Conservation (phyloP, 2,329 filamentous ascomycete species). For the Dryadomyces sulphureus region DNA sequence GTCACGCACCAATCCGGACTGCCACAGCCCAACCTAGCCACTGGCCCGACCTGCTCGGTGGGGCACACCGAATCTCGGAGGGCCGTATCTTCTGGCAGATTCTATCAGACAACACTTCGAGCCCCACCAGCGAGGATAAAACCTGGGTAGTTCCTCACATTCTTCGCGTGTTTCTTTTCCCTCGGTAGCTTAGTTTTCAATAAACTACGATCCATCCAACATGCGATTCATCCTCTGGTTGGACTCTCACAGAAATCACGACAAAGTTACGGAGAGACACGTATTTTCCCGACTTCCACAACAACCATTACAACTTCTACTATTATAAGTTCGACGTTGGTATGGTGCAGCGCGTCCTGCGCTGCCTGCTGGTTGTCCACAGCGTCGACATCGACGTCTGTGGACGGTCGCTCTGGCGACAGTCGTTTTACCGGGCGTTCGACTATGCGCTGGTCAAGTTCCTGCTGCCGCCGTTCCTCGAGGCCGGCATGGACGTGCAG, state of each 20-base stretch:
- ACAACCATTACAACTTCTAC: slow-evolving; percentile 1
- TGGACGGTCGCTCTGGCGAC: background rate
- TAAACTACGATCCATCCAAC: too few species aligned
- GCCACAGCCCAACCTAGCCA: too few species aligned
- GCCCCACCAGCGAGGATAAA: too few species aligned
- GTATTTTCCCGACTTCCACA: background rate
- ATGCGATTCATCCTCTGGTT: too few species aligned
- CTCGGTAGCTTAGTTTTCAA: too few species aligned
- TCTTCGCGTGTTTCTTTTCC: too few species aligned
- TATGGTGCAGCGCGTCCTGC: background rate
- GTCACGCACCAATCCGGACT: too few species aligned
- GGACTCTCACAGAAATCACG: background rate
- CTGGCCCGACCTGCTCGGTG: too few species aligned
- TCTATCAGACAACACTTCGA: too few species aligned
- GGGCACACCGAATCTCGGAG: too few species aligned
- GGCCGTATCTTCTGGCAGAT: too few species aligned
- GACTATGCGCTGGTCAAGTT: background rate
- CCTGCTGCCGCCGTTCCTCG: slow-evolving; percentile 3
- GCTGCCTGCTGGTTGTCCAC: background rate
- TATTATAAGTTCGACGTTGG: background rate
- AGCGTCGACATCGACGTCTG: background rate
- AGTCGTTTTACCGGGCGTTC: background rate
- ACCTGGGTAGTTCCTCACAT: too few species aligned
- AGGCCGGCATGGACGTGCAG: background rate
- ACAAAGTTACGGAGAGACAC: background rate